Evolutionary conservation across 306 rosid species (phyloP), one percentile per base, ranked within the genome.

Genomic region (Coriaria nepalensis): DNA sequence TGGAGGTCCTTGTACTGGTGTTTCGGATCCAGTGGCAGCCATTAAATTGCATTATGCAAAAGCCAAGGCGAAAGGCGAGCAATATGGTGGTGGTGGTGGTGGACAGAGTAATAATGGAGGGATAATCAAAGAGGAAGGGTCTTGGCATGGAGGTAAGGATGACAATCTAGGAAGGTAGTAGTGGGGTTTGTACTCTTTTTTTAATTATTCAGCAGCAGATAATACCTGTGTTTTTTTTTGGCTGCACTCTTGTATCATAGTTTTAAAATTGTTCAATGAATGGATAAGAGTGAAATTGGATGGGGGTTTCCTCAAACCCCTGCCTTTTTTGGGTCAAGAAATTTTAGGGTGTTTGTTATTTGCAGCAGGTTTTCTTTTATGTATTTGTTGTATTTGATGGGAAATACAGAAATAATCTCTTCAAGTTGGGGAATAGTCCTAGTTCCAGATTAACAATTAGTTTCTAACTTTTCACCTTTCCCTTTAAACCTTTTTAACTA

Each of bases 21-120:
- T 82, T 52, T 75, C 94, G 0, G 99, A 92, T 70, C 81, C 94
- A 0, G 94, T 86, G 76, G 94, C 93, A 20, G 99, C 99, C 36
- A 76, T 82, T 41, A 92, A 81, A 68, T 76, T 79, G 85, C 99
- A 72, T 62, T 85, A 75, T 53, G 76, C 95, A 0, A 84, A 76
- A 55, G 59, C 81, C 4, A 80, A 80, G 6, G 76, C 95, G 0
- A 84, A 76, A 55, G 59, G 79, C 4, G 82, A 80, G 6, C 81
- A 73, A 64, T 87, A 68, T 37, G 93, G 70, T 43, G 74, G 84
- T 20, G 29, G 29, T 20, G 29, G 29, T 1, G 2, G 3, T 1
- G 29, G 29, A 55, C 93, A 79, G 73, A 49, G 62, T 5, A 81
- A 84, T 50, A 75, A 20, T 20, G 29, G 68, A 63, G 5, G 10